A percentile compares a stretch with the other conserved stretches of the same genome.
phyloP scores from a whole-genome alignment of 2,329 filamentous ascomycete genomes.

The Endocalyx cinctus region DNA sequence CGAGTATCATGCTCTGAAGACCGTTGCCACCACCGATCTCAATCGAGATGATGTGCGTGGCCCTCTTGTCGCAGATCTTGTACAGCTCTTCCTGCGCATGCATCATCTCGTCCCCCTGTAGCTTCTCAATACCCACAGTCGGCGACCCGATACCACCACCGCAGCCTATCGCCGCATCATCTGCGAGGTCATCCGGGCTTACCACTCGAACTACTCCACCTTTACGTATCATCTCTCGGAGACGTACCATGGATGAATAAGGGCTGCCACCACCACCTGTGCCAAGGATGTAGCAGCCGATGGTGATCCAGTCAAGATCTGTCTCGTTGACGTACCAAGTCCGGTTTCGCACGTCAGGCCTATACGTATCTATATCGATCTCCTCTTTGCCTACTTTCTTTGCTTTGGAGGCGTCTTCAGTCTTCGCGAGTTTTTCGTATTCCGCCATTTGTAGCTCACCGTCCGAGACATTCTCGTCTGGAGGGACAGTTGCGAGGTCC shows the following conservation, averaged over 20 bases:
- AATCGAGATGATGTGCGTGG: conserved; percentile 56
- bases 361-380: conserved; percentile 33
- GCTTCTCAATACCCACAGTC: conserved; percentile 56
- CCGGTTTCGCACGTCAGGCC: conserved; percentile 44
- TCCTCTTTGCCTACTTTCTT: conserved; percentile 13
- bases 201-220: conserved; percentile 49
- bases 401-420: conserved; percentile 4
- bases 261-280: conserved; percentile 57
- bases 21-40: conserved; percentile 67
- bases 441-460: conserved; percentile 14
- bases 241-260: conserved; percentile 45
- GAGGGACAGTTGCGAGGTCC: conserved; percentile 14
- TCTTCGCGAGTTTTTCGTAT: conserved; percentile 15
- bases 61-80: conserved; percentile 34
- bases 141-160: conserved; percentile 57
- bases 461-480: conserved; percentile 7
- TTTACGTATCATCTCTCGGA: conserved; percentile 44
- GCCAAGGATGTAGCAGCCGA: conserved; percentile 57
- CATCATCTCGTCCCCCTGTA: conserved; percentile 52
- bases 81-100: conserved; percentile 49
- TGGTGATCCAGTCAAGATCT: conserved; percentile 52
- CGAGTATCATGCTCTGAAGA: conserved; percentile 52
- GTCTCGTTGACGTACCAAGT: conserved; percentile 55
- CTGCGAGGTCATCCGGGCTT: conserved; percentile 43
- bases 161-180: conserved; percentile 48